Conservation (phyloP, 306 rosid genomes). For the Nissolia schottii region DNA sequence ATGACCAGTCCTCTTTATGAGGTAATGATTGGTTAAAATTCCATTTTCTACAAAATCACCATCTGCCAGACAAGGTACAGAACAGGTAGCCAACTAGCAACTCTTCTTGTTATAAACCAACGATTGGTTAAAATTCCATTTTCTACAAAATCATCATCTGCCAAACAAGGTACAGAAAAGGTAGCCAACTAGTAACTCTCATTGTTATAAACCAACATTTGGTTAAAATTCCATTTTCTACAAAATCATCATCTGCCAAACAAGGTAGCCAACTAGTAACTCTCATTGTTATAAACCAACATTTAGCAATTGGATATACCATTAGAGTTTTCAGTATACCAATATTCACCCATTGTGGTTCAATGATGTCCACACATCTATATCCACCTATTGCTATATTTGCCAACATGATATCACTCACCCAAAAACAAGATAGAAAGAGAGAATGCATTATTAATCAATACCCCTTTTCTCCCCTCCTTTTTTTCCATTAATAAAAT, state of each 20-base stretch:
- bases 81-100: too few relatives aligned
- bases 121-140: background rate
- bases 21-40: constrained; percentile 11
- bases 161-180: background rate
- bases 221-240: background rate
- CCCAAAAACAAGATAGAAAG: too few relatives aligned
- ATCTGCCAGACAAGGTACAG: too few relatives aligned
- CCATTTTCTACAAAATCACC: too few relatives aligned
- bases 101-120: too few relatives aligned
- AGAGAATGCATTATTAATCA: background rate
- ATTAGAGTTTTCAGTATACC: constrained; percentile 5
- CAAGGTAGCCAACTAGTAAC: background rate
- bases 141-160: background rate
- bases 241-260: background rate
- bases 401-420: background rate
- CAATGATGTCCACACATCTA: background rate
- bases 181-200: background rate
- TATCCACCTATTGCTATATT: background rate
- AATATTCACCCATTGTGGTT: background rate
- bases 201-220: background rate
- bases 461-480: background rate
- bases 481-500: background rate
- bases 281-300: background rate
- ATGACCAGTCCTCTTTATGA: constrained; percentile 8
- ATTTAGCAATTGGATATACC: background rate